phyloP scores from a whole-genome alignment of 2,329 filamentous ascomycete genomes.

The Penicillium oxalicum region DNA sequence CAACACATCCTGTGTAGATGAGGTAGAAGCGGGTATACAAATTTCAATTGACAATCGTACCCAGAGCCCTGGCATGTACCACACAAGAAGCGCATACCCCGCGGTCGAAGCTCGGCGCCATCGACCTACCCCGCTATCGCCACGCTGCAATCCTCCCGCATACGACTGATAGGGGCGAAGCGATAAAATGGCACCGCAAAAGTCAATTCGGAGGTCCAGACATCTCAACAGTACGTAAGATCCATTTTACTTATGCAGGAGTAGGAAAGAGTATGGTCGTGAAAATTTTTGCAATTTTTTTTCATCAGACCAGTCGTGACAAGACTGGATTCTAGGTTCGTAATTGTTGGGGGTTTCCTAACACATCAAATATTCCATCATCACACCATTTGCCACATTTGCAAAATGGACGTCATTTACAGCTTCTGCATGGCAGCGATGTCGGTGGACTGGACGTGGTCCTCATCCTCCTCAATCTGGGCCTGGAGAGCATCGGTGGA shows the following conservation, averaged over 20 bases:
- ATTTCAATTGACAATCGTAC: no score
- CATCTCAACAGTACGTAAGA: background rate
- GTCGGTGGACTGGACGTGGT: constrained; percentile 93
- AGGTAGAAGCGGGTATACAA: no score
- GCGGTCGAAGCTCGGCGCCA: background rate
- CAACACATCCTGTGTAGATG: no score
- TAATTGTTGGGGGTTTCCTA: constrained; percentile 31
- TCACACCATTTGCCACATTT: constrained; percentile 29
- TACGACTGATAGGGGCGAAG: no score
- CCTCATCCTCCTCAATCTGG: constrained; percentile 79
- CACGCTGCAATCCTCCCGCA: no score
- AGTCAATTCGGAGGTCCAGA: no score
- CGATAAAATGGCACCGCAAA: no score
- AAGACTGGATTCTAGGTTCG: constrained; percentile 30
- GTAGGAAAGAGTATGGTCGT: constrained; percentile 9
- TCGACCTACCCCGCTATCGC: no score
- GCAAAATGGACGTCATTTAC: constrained; percentile 49
- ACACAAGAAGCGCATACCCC: background rate
- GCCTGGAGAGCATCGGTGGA: constrained; percentile 81
- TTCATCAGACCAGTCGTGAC: constrained; percentile 28
- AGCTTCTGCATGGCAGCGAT: constrained; percentile 86
- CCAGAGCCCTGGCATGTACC: no score
- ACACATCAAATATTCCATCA: constrained; percentile 34
- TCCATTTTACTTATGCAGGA: background rate
- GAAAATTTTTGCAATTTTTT: constrained; percentile 23